Evolutionary conservation across 2,329 filamentous ascomycete genomes (phyloP).

Genomic region (Alternaria angustiovoidea): DNA sequence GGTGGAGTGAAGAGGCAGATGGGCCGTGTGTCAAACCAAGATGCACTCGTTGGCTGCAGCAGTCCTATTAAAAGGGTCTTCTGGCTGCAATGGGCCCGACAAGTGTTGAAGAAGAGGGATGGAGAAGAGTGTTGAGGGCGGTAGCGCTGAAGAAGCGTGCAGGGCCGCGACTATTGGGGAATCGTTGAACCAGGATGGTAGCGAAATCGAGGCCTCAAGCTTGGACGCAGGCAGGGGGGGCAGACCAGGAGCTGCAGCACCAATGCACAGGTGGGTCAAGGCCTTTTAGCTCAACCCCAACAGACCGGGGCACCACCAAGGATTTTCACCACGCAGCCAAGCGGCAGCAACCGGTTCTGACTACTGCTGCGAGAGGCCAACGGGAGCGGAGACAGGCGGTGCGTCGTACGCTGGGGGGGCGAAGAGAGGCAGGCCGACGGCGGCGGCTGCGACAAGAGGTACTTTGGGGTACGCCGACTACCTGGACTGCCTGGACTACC

Average conservation of each 20-base stretch:
- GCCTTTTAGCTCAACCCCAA: constrained; percentile 39
- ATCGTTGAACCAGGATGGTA: constrained; percentile 38
- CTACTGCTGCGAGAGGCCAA: constrained; percentile 7
- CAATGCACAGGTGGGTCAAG: constrained; percentile 38
- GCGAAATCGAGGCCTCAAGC: constrained; percentile 38
- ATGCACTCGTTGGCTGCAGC: constrained; percentile 23
- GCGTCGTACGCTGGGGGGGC: constrained; percentile 14
- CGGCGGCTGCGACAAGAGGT: constrained; percentile 25
- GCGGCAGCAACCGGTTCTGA: constrained; percentile 40
- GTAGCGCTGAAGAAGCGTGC: constrained; percentile 40
- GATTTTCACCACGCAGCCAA: constrained; percentile 39
- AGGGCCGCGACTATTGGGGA: constrained; percentile 45
- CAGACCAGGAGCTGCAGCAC: constrained; percentile 28
- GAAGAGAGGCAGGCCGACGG: constrained; percentile 21
- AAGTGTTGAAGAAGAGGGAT: constrained; percentile 36
- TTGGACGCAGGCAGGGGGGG: constrained; percentile 23
- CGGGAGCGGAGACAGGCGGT: constrained; percentile 21
- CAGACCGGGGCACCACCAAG: constrained; percentile 43
- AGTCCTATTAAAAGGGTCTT: constrained; percentile 40
- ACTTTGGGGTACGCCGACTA: constrained; percentile 18
- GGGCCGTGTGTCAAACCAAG: constrained; percentile 24
- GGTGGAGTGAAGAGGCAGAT: constrained; percentile 23
- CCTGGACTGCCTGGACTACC: not conserved
- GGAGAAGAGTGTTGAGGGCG: constrained; percentile 45
- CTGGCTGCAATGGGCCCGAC: constrained; percentile 47